phyloP scores from a whole-genome alignment of 2,329 filamentous ascomycete genomes.

The Fusarium duplospermum region DNA sequence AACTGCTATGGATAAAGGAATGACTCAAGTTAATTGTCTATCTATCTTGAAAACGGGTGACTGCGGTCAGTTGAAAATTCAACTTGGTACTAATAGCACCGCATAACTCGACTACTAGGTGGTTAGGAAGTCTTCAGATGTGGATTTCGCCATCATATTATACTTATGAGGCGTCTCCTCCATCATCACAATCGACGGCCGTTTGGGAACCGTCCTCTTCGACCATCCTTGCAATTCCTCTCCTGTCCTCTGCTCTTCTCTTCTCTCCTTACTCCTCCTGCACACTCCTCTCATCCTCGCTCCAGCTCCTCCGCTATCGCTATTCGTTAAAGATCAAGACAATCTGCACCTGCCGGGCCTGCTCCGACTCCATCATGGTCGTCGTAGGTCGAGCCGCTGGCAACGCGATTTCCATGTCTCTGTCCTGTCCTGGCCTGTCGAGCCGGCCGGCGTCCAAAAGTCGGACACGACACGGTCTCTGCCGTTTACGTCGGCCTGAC shows the following conservation, averaged over 20 bases:
- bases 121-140: conserved; percentile 15
- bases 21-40: conserved; percentile 37
- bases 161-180: conserved; percentile 6
- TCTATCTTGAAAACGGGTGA: conserved; percentile 42
- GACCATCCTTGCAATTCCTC: conserved; percentile 14
- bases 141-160: conserved; percentile 19
- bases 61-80: conserved; percentile 38
- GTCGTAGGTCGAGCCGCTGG: conserved; percentile 34
- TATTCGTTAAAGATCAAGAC: conserved; percentile 45
- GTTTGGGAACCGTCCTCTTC: conserved; percentile 12
- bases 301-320: conserved; percentile 33
- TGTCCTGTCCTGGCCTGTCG: conserved; percentile 36
- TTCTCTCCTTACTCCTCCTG: conserved; percentile 16
- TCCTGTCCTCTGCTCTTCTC: conserved; percentile 16
- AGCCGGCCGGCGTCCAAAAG: conserved; percentile 34
- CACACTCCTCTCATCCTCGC: conserved; percentile 14
- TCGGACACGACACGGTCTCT: conserved; percentile 39
- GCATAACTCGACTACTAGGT: conserved; percentile 13
- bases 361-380: conserved; percentile 34
- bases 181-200: conserved; percentile 21
- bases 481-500: conserved; percentile 31
- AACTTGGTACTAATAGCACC: conserved; percentile 32
- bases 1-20: conserved; percentile 31
- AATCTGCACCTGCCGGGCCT: conserved; percentile 44
- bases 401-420: conserved; percentile 36